Evolutionary conservation across 164 flowering plant species (phyloP), one percentile per base, ranked within the genome.

Genomic region (Cinnamomum chago): DNA sequence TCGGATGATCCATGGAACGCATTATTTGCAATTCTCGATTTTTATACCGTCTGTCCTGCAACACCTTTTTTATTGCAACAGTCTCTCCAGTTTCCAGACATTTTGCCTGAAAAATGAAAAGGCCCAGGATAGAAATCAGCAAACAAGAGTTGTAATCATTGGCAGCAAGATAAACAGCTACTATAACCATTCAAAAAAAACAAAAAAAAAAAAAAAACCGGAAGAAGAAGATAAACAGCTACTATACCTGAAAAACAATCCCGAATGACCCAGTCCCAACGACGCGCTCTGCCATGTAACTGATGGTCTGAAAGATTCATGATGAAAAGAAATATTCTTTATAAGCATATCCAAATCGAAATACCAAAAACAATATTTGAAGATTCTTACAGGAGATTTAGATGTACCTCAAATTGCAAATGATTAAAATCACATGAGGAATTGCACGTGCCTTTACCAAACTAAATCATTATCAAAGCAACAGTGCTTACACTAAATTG

Each of bases 251-350:
- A 55, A 67, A 95, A 33, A 95, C 98, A 74, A 93, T 81, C 76
- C 97, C 98, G 83, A 95, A 95, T 66, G 98, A 95, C 51, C 97
- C 98, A 67, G 89, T 91, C 10, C 98, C 98, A 65, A 95, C 98
- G 55, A 95, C 92, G 24, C 98, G 95, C 60, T 55, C 60, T 55
- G 60, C 60, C 60, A 55, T 55, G 60, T 55, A 55, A 55, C 60
- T 55, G 60, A 95, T 91, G 27, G 99, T 95, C 99, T 95, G 89
- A 75, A 79, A 71, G 47, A 65, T 50, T 10, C 51, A 68, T 30
- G 20, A 67, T 13, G 58, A 58, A 28, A 22, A 68, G 7, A 28
- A 40, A 40, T 9, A 7, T 40, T 40, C 47, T 40, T 40, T 40
- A 40, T 68, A 13, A 22, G 55, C 51, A n/a, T 11, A 5, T 9